These are phyloP conservation scores for Boletus putidus DNA, from an alignment of 1,284 basidiomycete genomes.

Conservation along the genomic window DNA sequence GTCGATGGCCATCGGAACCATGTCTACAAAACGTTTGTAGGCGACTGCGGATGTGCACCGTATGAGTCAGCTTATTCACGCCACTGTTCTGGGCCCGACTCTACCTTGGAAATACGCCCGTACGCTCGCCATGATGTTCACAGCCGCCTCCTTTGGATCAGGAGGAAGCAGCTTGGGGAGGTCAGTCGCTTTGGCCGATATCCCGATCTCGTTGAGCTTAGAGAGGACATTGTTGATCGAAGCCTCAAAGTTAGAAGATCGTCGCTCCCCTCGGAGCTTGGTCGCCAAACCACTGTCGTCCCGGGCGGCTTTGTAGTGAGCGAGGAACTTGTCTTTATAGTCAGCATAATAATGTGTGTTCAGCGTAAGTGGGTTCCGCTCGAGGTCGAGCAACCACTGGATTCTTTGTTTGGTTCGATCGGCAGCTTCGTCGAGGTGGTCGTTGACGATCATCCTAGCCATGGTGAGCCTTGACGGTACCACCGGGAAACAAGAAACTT, in stretches of 20 bases:
- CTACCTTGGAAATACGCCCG: slow-evolving; percentile 72
- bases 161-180: slow-evolving; percentile 54
- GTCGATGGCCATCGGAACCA: slow-evolving; percentile 64
- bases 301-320: slow-evolving; percentile 48
- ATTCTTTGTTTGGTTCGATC: slow-evolving; percentile 45
- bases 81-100: not conserved
- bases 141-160: slow-evolving; percentile 54
- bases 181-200: slow-evolving; percentile 44
- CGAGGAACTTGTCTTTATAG: slow-evolving; percentile 58
- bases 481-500: slow-evolving; percentile 23
- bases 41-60: too few species aligned
- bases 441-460: slow-evolving; percentile 47
- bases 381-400: slow-evolving; percentile 54
- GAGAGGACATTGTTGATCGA: slow-evolving; percentile 40
- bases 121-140: slow-evolving; percentile 68
- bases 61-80: not conserved
- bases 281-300: slow-evolving; percentile 35
- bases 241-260: too few species aligned
- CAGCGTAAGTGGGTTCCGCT: slow-evolving; percentile 53
- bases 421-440: slow-evolving; percentile 48
- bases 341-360: slow-evolving; percentile 59
- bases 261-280: slow-evolving; percentile 11
- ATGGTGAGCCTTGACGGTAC: not conserved
- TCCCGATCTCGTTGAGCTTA: slow-evolving; percentile 47
- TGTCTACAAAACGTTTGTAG: slow-evolving; percentile 67